Evolutionary conservation across 169 alveolate species (phyloP).

Genomic region (Theileria annulata): DNA sequence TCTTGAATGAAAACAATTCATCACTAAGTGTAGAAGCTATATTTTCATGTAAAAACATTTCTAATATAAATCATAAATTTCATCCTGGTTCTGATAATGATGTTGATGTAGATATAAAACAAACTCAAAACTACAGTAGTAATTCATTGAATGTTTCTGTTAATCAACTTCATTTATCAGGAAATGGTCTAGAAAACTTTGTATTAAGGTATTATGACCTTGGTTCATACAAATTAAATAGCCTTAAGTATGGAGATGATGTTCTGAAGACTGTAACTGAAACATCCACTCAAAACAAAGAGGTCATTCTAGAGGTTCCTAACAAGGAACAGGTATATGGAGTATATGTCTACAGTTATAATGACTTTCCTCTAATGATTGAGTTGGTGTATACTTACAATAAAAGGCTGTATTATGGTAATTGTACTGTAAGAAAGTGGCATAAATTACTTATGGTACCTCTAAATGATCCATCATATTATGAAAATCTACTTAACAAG

Average conservation of each 20-base stretch:
- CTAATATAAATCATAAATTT: not conserved
- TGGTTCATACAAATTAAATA: not conserved
- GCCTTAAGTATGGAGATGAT: not conserved
- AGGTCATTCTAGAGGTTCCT: not conserved
- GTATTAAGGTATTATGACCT: not conserved
- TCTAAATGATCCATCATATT: not conserved
- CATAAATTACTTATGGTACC: not conserved
- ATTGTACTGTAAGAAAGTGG: constrained; percentile 1
- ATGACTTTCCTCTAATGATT: not conserved
- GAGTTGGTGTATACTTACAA: not conserved
- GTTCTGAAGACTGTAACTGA: not conserved
- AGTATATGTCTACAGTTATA: not conserved
- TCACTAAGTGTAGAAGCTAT: not conserved
- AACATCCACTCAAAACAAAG: not conserved
- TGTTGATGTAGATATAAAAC: not conserved
- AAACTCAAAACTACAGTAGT: not conserved
- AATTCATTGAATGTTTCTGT: not conserved
- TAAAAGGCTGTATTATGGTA: not conserved
- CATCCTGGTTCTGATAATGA: not conserved
- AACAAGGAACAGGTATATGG: not conserved
- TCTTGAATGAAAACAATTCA: constrained; percentile 5
- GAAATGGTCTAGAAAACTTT: not conserved
- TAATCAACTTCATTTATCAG: constrained; percentile 1
- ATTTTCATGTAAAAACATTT: not conserved
- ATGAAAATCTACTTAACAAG: not conserved